Evolutionary conservation across 176 grass and related monocot genomes (phyloP).

Genomic region (Sorghum bicolor): DNA sequence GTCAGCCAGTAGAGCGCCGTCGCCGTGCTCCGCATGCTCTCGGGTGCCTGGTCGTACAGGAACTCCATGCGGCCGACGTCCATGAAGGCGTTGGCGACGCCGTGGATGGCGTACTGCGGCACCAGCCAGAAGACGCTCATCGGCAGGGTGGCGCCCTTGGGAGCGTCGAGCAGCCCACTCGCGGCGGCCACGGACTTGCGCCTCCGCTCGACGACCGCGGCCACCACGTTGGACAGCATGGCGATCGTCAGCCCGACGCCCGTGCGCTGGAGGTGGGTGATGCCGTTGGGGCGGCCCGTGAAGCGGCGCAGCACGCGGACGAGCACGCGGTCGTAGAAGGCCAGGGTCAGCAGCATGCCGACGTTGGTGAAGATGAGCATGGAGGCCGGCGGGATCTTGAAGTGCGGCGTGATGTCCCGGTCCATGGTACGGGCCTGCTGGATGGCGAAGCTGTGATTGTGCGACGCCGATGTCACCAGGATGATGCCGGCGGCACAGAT

Average conservation of each 20-base stretch:
- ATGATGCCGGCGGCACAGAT: slow-evolving; percentile 60
- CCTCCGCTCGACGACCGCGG: slow-evolving; percentile 46
- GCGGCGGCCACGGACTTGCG: slow-evolving; percentile 47
- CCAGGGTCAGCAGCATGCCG: slow-evolving; percentile 44
- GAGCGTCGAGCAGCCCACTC: slow-evolving; percentile 30
- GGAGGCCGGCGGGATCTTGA: slow-evolving; percentile 41
- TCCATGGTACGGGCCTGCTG: slow-evolving; percentile 61
- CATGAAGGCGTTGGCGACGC: slow-evolving; percentile 62
- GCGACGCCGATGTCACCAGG: slow-evolving; percentile 44
- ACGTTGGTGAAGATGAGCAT: slow-evolving; percentile 53
- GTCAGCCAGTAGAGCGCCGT: slow-evolving; percentile 71
- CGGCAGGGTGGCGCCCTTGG: slow-evolving; percentile 19
- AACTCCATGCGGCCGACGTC: slow-evolving; percentile 73
- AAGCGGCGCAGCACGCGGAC: slow-evolving; percentile 34
- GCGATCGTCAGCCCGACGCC: slow-evolving; percentile 58
- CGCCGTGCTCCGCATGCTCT: slow-evolving; percentile 68
- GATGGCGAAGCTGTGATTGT: slow-evolving; percentile 55
- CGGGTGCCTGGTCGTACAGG: slow-evolving; percentile 68
- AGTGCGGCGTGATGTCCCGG: slow-evolving; percentile 13
- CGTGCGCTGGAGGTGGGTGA: slow-evolving; percentile 71
- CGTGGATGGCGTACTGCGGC: slow-evolving; percentile 63
- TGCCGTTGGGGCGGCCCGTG: slow-evolving; percentile 46
- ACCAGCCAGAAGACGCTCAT: slow-evolving; percentile 71
- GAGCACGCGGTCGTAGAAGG: slow-evolving; percentile 59
- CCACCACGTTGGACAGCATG: slow-evolving; percentile 42